Base-by-base conservation (phyloP, 1,139 yeast genomes). In the Geotrichum cucujoidarum region DNA sequence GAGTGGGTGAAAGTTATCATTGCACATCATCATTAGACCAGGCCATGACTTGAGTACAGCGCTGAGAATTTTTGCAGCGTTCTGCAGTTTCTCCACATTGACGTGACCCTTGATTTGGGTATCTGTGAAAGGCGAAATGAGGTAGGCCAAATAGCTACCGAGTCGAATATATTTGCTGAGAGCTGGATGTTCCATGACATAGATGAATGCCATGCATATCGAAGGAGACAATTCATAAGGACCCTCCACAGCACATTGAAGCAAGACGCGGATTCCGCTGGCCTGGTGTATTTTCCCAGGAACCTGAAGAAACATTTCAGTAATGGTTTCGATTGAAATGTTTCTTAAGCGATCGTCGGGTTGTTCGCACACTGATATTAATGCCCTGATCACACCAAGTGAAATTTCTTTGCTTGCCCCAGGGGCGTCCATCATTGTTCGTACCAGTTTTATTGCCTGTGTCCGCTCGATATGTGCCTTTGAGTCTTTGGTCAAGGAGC, bases 361-460 rank as follows among this genome's bases (percentile, higher is more conserved):
- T 48, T 73, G 77, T 56, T 84, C 95, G 1, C 87, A 78, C 11
- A 88, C 71, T 1, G 92, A 77, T 1, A 87, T 80, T 4, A 92
- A 59, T 1, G 95, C 81, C 50, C 89, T 80, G 1, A 86, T 71
- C 3, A 86, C 75, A 0, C 95, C 88, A 30, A 77, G 71, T 1
- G 83, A 76, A 11, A 89, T 62, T 53, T 76, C 75, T 24, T 72
- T 70, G 3, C 75, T 67, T 0, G 90, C 90, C 32, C 70, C 72
- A 1, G 77, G 78, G 1, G 80, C 71, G 36, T 75, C 80, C 10
- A 85, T 61, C 52, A 85, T 79, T 39, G 74, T 70, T 30, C 97
- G 72, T 0, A 88, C 66, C 27, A 90, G 69, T 58, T 83, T 84
- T 33, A 92, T 59, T 0, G 95, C 95, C 60, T 90, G 90, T 40